phyloP scores from a whole-genome alignment of 805 yeast species.

The Cyberlindnera nakhonratchasimensis region DNA sequence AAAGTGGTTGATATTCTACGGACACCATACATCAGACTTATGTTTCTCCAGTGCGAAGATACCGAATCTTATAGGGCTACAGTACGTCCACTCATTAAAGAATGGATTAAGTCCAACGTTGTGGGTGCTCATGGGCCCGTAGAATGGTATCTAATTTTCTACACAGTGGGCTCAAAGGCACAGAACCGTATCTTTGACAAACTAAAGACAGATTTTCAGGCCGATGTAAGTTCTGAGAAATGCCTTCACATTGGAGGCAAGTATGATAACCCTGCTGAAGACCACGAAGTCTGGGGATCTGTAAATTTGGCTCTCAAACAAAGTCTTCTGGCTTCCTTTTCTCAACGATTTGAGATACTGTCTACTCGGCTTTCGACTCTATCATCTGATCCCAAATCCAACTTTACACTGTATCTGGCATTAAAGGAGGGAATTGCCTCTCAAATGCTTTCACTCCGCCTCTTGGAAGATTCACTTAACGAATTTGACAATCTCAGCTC shows the following conservation, averaged over 20 bases:
- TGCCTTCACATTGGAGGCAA: constrained; percentile 36
- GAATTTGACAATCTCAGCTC: constrained; percentile 46
- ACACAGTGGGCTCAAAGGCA: constrained; percentile 38
- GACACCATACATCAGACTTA: constrained; percentile 57
- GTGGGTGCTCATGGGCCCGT: constrained; percentile 42
- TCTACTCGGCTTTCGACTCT: constrained; percentile 1
- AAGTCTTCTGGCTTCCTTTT: constrained; percentile 52
- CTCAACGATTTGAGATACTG: constrained; percentile 35
- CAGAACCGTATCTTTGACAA: constrained; percentile 52
- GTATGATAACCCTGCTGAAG: constrained; percentile 31
- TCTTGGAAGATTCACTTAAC: constrained; percentile 56
- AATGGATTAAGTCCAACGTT: constrained; percentile 61
- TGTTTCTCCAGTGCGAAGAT: constrained; percentile 63
- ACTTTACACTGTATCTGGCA: constrained; percentile 3
- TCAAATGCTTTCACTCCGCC: constrained; percentile 50
- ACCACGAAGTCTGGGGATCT: constrained; percentile 49
- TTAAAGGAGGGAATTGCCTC: constrained; percentile 50
- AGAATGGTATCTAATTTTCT: constrained; percentile 60
- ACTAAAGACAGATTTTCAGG: constrained; percentile 47
- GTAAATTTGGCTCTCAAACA: constrained; percentile 44
- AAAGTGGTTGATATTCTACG: constrained; percentile 11
- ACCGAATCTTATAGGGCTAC: constrained; percentile 74
- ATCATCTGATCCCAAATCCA: constrained; percentile 1
- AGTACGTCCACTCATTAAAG: constrained; percentile 75
- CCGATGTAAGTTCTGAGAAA: constrained; percentile 17